Conservation (phyloP, 108 stramenopile genomes). For the Stephanodiscus minutulus region DNA sequence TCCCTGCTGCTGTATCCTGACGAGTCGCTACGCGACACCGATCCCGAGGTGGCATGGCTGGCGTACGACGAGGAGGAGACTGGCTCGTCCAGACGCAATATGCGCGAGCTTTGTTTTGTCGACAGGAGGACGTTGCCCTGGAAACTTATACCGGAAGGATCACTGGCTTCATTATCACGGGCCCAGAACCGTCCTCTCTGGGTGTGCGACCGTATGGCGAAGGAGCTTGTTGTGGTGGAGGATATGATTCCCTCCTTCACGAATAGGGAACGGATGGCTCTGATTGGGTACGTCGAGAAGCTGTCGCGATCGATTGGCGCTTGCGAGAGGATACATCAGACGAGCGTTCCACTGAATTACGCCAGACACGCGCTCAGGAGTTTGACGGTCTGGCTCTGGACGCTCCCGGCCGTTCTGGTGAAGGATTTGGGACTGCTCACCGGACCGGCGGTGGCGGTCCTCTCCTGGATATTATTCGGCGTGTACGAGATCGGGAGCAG, state of each 20-base stretch:
- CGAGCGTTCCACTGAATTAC: conserved; percentile 94
- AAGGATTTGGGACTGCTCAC: conserved; percentile 78
- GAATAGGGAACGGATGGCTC: conserved; percentile 80
- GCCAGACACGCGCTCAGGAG: conserved; percentile 90
- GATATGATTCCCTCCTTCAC: conserved; percentile 68
- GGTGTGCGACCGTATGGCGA: conserved; percentile 86
- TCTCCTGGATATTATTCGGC: conserved; percentile 94
- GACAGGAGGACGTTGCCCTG: conserved; percentile 85
- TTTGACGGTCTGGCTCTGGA: conserved; percentile 89
- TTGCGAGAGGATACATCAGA: conserved; percentile 95
- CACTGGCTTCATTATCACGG: conserved; percentile 74
- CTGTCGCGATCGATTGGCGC: conserved; percentile 80
- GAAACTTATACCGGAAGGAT: conserved; percentile 68
- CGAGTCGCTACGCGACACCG: conserved; percentile 43
- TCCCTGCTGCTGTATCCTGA: conserved; percentile 80
- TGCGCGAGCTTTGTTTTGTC: conserved; percentile 80
- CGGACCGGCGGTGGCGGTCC: conserved; percentile 77
- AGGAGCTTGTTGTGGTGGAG: conserved; percentile 64
- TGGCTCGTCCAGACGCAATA: conserved; percentile 60
- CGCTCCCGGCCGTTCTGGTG: conserved; percentile 87
- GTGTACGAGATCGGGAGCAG: conserved; percentile 92
- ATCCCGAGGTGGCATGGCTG: conserved; percentile 51
- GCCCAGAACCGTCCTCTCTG: conserved; percentile 89
- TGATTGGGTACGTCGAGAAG: conserved; percentile 81
- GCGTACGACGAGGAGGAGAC: conserved; percentile 75